Evolutionary conservation across 176 grass and related monocot species (phyloP), one percentile per base, ranked within the genome.

Genomic region (Oropetium thomaeum): DNA sequence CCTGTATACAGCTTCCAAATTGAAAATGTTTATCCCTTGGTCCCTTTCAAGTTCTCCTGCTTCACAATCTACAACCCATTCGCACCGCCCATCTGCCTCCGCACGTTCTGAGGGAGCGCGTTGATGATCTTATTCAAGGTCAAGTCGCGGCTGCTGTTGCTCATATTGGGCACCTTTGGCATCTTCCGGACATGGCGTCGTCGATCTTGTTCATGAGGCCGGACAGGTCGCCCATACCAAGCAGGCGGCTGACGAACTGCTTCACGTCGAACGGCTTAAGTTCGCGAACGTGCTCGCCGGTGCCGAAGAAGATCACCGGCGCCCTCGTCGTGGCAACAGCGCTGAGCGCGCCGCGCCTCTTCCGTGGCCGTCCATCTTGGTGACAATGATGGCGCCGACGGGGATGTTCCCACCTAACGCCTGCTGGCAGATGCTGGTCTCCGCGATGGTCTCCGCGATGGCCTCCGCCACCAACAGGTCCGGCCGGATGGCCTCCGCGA

Each of bases 351-450:
- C 88, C 94, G 75, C 94, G 53, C 94, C 90, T 80, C 89, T 93
- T 1, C 88, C 94, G 58, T 97, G 88, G 37, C 94, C 94, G 66
- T 97, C 94, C 94, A 97, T 97, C 81, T 97, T 97, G 0, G 94
- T 97, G 57, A 97, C 71, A 83, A 97, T 93, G 41, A 97, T 91
- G 72, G 95, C 88, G 81, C 95, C 95, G 78, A 97, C 90, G 13
- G 90, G 76, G 70, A 89, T 90, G 79, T 90, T 97, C 81, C 89
- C 78, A 68, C 75, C 89, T 49, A 97, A 97, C 73, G 95, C 95
- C 76, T 91, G 95, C 82, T 92, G 90, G 55, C 95, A 90, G 44
- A 97, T 53, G 81, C 95, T 97, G 47, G 88, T 85, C 49, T 97
- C 94, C 95, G 93, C 83, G 33, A 97, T 86, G 53, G n/a, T n/a